Percentiles rank a stretch among this genome's conserved stretches.
phyloP scores from a whole-genome alignment of 2,329 filamentous ascomycete genomes.

The Colletotrichum cereale region DNA sequence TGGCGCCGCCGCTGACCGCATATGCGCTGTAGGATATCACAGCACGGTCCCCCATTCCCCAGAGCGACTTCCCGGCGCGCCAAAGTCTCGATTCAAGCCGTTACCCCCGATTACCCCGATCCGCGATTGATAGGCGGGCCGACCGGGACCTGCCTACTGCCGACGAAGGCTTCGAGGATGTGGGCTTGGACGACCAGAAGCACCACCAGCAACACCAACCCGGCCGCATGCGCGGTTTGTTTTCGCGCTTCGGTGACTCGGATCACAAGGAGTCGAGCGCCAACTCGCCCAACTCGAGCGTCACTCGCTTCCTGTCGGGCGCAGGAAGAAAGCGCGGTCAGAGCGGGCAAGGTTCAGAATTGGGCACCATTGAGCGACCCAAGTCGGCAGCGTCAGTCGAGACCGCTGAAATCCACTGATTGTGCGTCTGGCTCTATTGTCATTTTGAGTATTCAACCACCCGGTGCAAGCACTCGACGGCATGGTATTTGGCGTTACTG shows the following conservation, averaged over 20 bases:
- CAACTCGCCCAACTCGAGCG: constrained; percentile 52
- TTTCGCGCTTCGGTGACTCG: constrained; percentile 81
- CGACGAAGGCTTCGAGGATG: constrained; percentile 88
- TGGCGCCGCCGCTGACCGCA: constrained; percentile 15
- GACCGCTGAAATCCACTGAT: constrained; percentile 41
- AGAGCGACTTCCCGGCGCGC: constrained; percentile 72
- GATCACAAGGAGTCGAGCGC: constrained; percentile 51
- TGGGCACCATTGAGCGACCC: constrained; percentile 71
- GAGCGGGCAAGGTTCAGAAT: constrained; percentile 77
- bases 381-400: constrained; percentile 46
- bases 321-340: constrained; percentile 77
- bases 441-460: constrained; percentile 13
- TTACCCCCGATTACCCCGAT: constrained; percentile 71
- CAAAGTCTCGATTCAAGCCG: constrained; percentile 85
- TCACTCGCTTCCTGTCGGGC: constrained; percentile 74
- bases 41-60: constrained; percentile 81
- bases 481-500: constrained; percentile 32
- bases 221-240: constrained; percentile 74
- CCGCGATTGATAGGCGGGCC: constrained; percentile 68
- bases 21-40: constrained; percentile 80
- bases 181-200: constrained; percentile 84
- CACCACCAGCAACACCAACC: constrained; percentile 51
- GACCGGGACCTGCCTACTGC: constrained; percentile 73
- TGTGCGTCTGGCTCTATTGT: constrained; percentile 3
- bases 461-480: constrained; percentile 10